These are phyloP conservation scores for Diutina siamensis DNA, from an alignment of 1,139 yeast genomes.

Conservation along the genomic window DNA sequence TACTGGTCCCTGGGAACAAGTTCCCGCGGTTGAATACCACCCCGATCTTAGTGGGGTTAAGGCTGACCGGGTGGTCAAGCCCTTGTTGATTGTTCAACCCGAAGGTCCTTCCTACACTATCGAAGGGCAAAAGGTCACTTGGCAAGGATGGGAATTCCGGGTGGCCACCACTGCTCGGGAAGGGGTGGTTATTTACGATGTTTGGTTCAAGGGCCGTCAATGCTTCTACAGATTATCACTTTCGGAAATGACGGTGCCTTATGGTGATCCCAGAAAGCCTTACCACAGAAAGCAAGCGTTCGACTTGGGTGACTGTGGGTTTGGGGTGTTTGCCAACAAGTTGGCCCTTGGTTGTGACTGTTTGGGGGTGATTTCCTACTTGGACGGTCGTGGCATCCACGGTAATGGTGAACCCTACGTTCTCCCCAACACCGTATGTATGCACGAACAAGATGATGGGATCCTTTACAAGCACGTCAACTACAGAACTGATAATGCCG, in stretches of 20 bases:
- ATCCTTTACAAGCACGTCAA: constrained; percentile 75
- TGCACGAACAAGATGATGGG: constrained; percentile 86
- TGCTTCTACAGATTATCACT: constrained; percentile 67
- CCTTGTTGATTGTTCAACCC: constrained; percentile 67
- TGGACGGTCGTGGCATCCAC: constrained; percentile 54
- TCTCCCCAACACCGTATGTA: constrained; percentile 67
- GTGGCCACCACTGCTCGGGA: constrained; percentile 70
- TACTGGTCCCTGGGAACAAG: constrained; percentile 49
- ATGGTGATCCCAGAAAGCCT: constrained; percentile 86
- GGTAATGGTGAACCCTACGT: constrained; percentile 54
- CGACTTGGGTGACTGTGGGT: constrained; percentile 87
- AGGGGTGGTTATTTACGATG: constrained; percentile 73
- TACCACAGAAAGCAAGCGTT: constrained; percentile 88
- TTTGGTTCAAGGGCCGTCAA: constrained; percentile 71
- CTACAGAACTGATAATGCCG: constrained; percentile 64
- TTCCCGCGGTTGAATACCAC: constrained; percentile 58
- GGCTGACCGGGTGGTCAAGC: constrained; percentile 51
- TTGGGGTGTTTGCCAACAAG: constrained; percentile 69
- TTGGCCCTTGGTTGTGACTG: constrained; percentile 81
- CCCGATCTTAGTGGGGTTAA: constrained; percentile 56
- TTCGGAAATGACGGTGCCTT: constrained; percentile 88
- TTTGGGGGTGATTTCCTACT: constrained; percentile 73
- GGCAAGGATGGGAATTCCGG: constrained; percentile 91
- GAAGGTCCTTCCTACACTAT: constrained; percentile 76
- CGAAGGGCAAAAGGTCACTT: constrained; percentile 51